phyloP scores from a whole-genome alignment of 2,329 filamentous ascomycete species.

The Stagonosporopsis chrysanthemi region DNA sequence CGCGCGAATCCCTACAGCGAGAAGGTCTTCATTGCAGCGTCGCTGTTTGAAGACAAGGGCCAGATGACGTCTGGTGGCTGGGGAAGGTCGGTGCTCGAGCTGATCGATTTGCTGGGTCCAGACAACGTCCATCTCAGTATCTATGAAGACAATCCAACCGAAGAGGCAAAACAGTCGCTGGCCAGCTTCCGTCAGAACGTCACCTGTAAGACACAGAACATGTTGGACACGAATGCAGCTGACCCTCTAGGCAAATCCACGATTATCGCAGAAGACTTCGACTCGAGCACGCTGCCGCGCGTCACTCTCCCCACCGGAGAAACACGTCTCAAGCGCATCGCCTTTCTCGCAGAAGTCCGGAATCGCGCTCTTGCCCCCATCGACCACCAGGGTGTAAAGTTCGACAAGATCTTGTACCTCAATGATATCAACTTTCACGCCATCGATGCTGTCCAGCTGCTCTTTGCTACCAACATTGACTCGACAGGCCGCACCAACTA shows the following conservation, averaged over 20 bases:
- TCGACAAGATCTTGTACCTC: constrained; percentile 65
- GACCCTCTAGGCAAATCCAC: constrained; percentile 49
- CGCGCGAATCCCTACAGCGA: constrained; percentile 64
- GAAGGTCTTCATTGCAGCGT: constrained; percentile 77
- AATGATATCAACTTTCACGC: constrained; percentile 74
- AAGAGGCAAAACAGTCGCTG: constrained; percentile 63
- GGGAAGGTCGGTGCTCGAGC: constrained; percentile 66
- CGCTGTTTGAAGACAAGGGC: constrained; percentile 70
- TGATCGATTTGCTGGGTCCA: constrained; percentile 71
- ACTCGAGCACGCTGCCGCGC: constrained; percentile 64
- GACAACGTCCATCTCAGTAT: constrained; percentile 75
- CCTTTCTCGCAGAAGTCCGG: constrained; percentile 75
- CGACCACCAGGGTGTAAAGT: constrained; percentile 62
- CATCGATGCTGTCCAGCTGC: constrained; percentile 64
- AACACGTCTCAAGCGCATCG: constrained; percentile 73
- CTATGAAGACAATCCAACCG: constrained; percentile 74
- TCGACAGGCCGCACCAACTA: constrained; percentile 63
- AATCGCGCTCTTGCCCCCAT: constrained; percentile 74
- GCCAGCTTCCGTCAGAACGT: constrained; percentile 60
- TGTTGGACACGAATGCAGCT: constrained; percentile 11
- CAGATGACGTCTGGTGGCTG: constrained; percentile 68
- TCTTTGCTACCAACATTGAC: constrained; percentile 69
- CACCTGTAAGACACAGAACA: constrained; percentile 45
- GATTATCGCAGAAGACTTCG: constrained; percentile 68
- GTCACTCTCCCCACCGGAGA: constrained; percentile 69